A percentile compares a stretch with the other conserved stretches of the same genome.
Conservation (phyloP, 1,284 basidiomycete genomes). For the Trametes polyzona region DNA sequence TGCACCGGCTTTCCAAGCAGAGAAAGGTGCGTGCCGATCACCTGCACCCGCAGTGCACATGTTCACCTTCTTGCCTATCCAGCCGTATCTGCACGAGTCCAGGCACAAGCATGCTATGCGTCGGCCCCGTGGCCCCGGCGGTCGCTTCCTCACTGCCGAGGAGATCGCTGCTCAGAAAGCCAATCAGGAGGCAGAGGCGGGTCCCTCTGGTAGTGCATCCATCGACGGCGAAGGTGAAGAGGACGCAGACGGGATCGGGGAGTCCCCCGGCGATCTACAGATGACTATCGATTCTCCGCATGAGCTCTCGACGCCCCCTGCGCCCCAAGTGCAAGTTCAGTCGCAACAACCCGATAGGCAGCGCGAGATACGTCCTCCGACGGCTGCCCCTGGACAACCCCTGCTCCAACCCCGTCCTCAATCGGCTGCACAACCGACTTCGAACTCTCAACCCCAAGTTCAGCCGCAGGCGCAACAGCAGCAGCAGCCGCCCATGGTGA, state of each 20-base stretch:
- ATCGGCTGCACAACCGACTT: conserved; percentile 14
- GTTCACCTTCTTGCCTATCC: conserved; percentile 11
- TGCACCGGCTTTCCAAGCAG: conserved; percentile 88
- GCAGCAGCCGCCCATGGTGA: conserved; percentile 20
- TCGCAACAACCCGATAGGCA: conserved; percentile 23
- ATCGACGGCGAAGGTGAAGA: conserved; percentile 41
- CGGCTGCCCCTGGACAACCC: conserved; percentile 16
- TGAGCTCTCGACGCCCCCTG: conserved; percentile 21
- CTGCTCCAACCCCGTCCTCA: conserved; percentile 31
- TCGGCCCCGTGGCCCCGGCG: conserved; percentile 93
- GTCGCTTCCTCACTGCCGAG: conserved; percentile 93
- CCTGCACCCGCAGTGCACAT: neutral
- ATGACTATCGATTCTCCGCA: conserved; percentile 31
- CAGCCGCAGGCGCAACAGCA: conserved; percentile 13
- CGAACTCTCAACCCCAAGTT: conserved; percentile 25
- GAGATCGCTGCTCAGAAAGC: conserved; percentile 84
- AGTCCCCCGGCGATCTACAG: conserved; percentile 33
- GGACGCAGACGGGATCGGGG: conserved; percentile 39
- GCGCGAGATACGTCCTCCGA: conserved; percentile 19
- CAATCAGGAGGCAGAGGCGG: conserved; percentile 36
- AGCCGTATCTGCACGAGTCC: conserved; percentile 98
- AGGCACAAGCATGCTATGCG: conserved; percentile 98
- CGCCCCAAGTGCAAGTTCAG: conserved; percentile 10
- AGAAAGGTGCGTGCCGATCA: conserved; percentile 69
- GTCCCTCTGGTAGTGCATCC: conserved; percentile 34